Conservation (phyloP, 192 early-diverging fungal genomes). For the Umbelopsis ramanniana region DNA sequence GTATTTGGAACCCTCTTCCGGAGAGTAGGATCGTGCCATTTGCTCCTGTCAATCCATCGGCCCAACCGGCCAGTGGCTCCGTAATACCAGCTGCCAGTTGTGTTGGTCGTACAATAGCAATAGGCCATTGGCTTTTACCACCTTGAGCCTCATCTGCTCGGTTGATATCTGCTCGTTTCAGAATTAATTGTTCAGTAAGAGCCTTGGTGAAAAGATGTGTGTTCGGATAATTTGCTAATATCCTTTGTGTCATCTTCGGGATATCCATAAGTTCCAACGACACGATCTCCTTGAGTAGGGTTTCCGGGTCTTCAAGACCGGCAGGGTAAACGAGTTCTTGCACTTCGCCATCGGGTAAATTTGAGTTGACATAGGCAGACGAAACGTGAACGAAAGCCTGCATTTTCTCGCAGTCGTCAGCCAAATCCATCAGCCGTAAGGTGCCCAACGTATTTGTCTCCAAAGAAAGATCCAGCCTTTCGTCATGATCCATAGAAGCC, state of each 20-base stretch:
- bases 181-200: constrained; percentile 52
- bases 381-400: constrained; percentile 45
- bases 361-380: constrained; percentile 36
- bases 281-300: constrained; percentile 39
- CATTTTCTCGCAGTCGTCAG: constrained; percentile 42
- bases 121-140: constrained; percentile 44
- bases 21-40: constrained; percentile 34
- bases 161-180: constrained; percentile 45
- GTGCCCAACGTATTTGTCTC: constrained; percentile 48
- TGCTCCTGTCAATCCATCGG: constrained; percentile 43
- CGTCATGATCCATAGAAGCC: constrained; percentile 53
- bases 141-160: constrained; percentile 41
- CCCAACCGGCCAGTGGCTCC: constrained; percentile 46
- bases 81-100: constrained; percentile 35
- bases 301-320: constrained; percentile 41
- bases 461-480: constrained; percentile 51
- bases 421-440: constrained; percentile 46
- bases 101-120: constrained; percentile 43
- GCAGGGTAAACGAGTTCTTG: constrained; percentile 47
- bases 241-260: constrained; percentile 44
- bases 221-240: constrained; percentile 48
- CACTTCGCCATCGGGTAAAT: constrained; percentile 37
- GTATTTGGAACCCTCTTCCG: constrained; percentile 36
- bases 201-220: constrained; percentile 57
- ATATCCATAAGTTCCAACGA: constrained; percentile 42